Percentiles rank a stretch among this genome's conserved stretches.
Conservation (phyloP, 1,139 yeast species). For the Lodderomyces theae region DNA sequence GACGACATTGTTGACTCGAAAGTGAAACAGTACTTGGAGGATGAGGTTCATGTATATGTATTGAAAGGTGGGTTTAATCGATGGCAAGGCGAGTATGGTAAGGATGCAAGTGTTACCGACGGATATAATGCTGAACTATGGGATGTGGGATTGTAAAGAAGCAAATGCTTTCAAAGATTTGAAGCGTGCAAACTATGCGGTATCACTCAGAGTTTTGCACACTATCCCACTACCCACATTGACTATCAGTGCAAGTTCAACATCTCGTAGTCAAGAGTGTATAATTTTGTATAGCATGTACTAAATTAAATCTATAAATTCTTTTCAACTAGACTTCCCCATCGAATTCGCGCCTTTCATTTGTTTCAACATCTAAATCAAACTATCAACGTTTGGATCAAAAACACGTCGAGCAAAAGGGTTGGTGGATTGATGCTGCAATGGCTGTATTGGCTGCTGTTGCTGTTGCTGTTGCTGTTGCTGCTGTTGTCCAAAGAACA, state of each 20-base stretch:
- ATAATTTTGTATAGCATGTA: not conserved
- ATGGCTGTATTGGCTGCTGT: conserved; percentile 13
- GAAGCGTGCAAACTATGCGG: too few relatives aligned
- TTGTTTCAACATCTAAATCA: conserved; percentile 2
- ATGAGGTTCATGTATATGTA: conserved; percentile 59
- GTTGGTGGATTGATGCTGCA: conserved; percentile 32
- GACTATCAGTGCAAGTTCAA: too few relatives aligned
- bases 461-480: conserved; percentile 1
- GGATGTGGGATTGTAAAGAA: conserved; percentile 21
- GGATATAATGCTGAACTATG: conserved; percentile 59
- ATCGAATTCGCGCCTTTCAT: not conserved
- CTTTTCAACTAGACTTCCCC: not conserved
- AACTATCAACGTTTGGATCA: conserved; percentile 6
- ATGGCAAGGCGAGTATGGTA: conserved; percentile 80
- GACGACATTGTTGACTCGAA: conserved; percentile 33
- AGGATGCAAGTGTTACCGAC: conserved; percentile 64
- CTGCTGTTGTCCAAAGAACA: conserved; percentile 1
- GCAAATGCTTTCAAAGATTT: too few relatives aligned
- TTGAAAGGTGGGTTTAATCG: conserved; percentile 79
- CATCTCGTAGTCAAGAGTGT: too few relatives aligned
- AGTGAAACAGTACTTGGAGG: conserved; percentile 21
- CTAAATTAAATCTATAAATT: not conserved
- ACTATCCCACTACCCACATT: too few relatives aligned
- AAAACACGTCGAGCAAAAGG: conserved; percentile 38
- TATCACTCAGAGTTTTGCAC: too few relatives aligned